A percentile compares a stretch with the other conserved stretches of the same genome.
Evolutionary conservation across 2,329 filamentous ascomycete species (phyloP).

Genomic region (Fusarium setosum): DNA sequence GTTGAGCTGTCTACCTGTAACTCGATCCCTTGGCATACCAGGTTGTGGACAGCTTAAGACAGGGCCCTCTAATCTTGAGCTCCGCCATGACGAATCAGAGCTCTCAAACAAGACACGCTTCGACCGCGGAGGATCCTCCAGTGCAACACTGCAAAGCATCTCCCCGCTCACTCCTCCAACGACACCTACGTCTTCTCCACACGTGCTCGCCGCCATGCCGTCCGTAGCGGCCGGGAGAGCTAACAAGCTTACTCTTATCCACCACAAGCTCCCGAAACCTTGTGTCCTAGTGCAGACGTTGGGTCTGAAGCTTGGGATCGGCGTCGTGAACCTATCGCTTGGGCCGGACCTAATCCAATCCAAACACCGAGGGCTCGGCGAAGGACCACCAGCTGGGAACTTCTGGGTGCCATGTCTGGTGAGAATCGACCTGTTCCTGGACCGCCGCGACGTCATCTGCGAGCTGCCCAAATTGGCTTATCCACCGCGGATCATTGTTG

Average conservation of each 20-base stretch:
- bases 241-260: slow-evolving; percentile 8
- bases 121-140: slow-evolving; percentile 14
- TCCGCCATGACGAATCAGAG: slow-evolving; percentile 38
- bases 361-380: slow-evolving; percentile 29
- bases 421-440: slow-evolving; percentile 23
- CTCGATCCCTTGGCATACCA: neutral
- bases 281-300: slow-evolving; percentile 20
- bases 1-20: neutral
- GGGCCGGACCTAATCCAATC: slow-evolving; percentile 28
- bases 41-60: slow-evolving; percentile 18
- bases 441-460: slow-evolving; percentile 20
- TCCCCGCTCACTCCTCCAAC: slow-evolving; percentile 33
- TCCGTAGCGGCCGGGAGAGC: neutral
- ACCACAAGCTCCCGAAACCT: slow-evolving; percentile 19
- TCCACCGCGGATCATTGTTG: slow-evolving; percentile 26
- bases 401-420: slow-evolving; percentile 3
- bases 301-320: slow-evolving; percentile 33
- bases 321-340: slow-evolving; percentile 21
- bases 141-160: slow-evolving; percentile 26
- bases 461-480: slow-evolving; percentile 30
- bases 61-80: slow-evolving; percentile 18
- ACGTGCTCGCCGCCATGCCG: slow-evolving; percentile 34
- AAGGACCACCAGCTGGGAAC: slow-evolving; percentile 12
- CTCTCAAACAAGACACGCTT: slow-evolving; percentile 33
- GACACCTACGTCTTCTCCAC: slow-evolving; percentile 29